Percentiles rank a stretch among this genome's conserved stretches.
Evolutionary conservation across 1,284 basidiomycete species (phyloP).

Genomic region (Hortiboletus rubellus): DNA sequence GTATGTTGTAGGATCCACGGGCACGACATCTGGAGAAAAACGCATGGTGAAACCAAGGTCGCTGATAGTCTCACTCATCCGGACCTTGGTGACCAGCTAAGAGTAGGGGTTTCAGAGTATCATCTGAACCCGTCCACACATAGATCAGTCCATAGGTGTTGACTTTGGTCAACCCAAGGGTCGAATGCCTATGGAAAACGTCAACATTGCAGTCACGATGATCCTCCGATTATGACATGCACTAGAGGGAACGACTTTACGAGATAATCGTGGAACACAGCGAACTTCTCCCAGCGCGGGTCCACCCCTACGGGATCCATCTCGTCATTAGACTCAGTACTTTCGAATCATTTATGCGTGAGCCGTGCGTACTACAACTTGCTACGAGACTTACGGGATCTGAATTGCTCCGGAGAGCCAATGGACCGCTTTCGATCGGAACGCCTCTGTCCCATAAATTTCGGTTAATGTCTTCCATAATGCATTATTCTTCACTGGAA

Average conservation of each 20-base stretch:
- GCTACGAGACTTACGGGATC: conserved; percentile 32
- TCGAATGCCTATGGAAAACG: conserved; percentile 44
- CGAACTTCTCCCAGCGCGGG: conserved; percentile 48
- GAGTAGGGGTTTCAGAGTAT: conserved; percentile 60
- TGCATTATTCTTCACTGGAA: conserved; percentile 28
- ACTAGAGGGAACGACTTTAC: conserved; percentile 41
- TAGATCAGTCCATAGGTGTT: conserved; percentile 68
- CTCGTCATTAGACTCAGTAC: conserved; percentile 43
- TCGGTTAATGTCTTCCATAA: conserved; percentile 29
- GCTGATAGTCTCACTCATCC: background rate
- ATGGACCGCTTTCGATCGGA: conserved; percentile 34
- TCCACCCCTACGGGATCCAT: conserved; percentile 46
- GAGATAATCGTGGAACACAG: conserved; percentile 46
- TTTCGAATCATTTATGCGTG: conserved; percentile 5
- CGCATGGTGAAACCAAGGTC: background rate
- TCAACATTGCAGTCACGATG: background rate
- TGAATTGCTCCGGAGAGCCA: conserved; percentile 40
- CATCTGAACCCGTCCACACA: conserved; percentile 59
- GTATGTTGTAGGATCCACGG: conserved; percentile 53
- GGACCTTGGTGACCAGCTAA: conserved; percentile 66
- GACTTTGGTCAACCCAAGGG: conserved; percentile 54
- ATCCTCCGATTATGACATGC: conserved; percentile 27
- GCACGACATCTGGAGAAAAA: conserved; percentile 51
- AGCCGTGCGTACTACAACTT: background rate
- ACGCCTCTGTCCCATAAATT: conserved; percentile 32